Conservation (phyloP, 331 rosid species). For the Malus hybrid region DNA sequence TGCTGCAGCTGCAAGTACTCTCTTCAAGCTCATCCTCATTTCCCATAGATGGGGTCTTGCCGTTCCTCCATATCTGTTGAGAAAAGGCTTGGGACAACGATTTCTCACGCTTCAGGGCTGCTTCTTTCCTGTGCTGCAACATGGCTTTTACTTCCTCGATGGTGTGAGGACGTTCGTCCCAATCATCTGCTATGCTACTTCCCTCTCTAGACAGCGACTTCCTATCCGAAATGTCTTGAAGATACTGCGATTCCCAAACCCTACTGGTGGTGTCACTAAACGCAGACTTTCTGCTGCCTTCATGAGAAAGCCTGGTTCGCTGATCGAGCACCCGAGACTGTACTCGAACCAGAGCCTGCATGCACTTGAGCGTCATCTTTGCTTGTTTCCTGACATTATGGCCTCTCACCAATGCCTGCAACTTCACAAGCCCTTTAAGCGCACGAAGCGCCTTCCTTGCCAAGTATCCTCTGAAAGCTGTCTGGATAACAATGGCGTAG, state of each 20-base stretch:
- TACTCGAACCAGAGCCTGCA: slow-evolving; percentile 90
- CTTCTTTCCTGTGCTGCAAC: slow-evolving; percentile 76
- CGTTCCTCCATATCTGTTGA: slow-evolving; percentile 71
- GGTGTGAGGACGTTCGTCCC: slow-evolving; percentile 91
- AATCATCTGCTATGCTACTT: slow-evolving; percentile 76
- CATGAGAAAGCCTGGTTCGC: slow-evolving; percentile 66
- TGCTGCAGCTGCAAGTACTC: too few species aligned
- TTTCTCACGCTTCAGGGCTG: slow-evolving; percentile 73
- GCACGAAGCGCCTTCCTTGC: slow-evolving; percentile 95
- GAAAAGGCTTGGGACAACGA: slow-evolving; percentile 69
- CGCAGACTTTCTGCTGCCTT: slow-evolving; percentile 65
- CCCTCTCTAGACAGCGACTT: slow-evolving; percentile 86
- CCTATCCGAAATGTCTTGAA: slow-evolving; percentile 75
- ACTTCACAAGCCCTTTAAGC: slow-evolving; percentile 81
- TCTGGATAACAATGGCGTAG: slow-evolving; percentile 67
- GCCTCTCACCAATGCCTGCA: slow-evolving; percentile 94
- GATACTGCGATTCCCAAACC: slow-evolving; percentile 61
- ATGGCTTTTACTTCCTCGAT: slow-evolving; percentile 89
- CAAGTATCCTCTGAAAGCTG: slow-evolving; percentile 86
- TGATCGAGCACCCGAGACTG: slow-evolving; percentile 86
- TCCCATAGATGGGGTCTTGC: slow-evolving; percentile 71
- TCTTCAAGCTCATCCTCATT: slow-evolving; percentile 75
- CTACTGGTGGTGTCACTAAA: slow-evolving; percentile 68
- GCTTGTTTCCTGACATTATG: slow-evolving; percentile 96
- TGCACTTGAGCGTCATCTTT: slow-evolving; percentile 83